Percentiles rank a stretch among this genome's conserved stretches.
phyloP scores from a whole-genome alignment of 1,139 yeast species.

The Candida sanyaensis region DNA sequence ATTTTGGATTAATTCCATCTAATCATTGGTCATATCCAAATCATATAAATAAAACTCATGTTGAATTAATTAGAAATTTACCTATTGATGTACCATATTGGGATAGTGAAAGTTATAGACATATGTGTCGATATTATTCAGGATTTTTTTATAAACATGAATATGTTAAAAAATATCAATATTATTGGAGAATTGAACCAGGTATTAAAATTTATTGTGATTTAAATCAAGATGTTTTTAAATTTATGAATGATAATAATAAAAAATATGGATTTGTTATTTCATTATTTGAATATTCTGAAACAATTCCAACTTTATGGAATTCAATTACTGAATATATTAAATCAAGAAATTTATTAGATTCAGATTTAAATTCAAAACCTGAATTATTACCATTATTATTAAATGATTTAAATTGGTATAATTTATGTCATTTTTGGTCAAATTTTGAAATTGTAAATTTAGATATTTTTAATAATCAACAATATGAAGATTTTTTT shows the following conservation, averaged over 20 bases:
- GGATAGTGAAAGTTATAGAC: constrained; percentile 32
- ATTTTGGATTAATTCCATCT: constrained; percentile 31
- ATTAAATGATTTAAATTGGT: constrained; percentile 20
- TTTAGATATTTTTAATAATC: constrained; percentile 24
- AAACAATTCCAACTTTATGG: constrained; percentile 38
- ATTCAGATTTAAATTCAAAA: constrained; percentile 12
- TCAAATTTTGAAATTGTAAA: constrained; percentile 40
- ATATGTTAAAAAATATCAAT: constrained; percentile 28
- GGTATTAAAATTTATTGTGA: constrained; percentile 32
- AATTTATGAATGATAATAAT: constrained; percentile 21
- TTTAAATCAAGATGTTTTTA: constrained; percentile 30
- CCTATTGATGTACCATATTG: constrained; percentile 26
- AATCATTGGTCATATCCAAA: constrained; percentile 36
- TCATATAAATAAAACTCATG: constrained; percentile 26
- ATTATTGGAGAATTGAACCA: constrained; percentile 41
- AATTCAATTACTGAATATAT: constrained; percentile 19
- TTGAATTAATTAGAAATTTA: constrained; percentile 15
- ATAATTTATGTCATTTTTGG: constrained; percentile 44
- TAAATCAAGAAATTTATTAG: constrained; percentile 13
- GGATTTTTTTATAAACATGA: constrained; percentile 37
- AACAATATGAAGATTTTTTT: constrained; percentile 26
- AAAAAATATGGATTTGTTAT: constrained; percentile 30
- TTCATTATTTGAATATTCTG: constrained; percentile 33
- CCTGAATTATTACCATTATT: constrained; percentile 16
- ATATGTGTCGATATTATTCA: constrained; percentile 38